These are phyloP conservation scores for Chlorella vulgaris DNA, from an alignment of 139 green algal species.

Conservation along the genomic window DNA sequence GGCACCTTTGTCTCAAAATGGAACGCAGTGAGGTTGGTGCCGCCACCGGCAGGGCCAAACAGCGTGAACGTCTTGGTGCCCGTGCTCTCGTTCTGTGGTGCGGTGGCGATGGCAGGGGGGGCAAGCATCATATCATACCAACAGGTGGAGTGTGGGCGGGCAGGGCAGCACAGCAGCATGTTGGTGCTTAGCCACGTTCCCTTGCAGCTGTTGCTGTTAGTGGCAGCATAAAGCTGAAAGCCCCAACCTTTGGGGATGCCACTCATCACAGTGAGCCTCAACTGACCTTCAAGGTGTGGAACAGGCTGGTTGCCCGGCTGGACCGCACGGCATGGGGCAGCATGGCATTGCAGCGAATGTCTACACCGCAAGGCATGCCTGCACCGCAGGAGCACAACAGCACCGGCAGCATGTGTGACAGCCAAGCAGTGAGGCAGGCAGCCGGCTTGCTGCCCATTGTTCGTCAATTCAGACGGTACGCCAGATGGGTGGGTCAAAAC, in stretches of 20 bases:
- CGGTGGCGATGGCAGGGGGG: background rate
- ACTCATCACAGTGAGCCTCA: too few species aligned
- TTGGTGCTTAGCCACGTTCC: too few species aligned
- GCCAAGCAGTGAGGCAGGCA: too few species aligned
- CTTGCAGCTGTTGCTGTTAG: too few species aligned
- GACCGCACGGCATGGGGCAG: constrained; percentile 43
- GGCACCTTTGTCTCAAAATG: constrained; percentile 54
- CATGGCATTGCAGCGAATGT: constrained; percentile 33
- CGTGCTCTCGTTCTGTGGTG: constrained; percentile 46
- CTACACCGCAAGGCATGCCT: constrained; percentile 45
- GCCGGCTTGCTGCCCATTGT: background rate
- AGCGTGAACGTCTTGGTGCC: constrained; percentile 52
- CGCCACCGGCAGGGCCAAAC: constrained; percentile 43
- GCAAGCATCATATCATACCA: too few species aligned
- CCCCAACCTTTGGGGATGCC: too few species aligned
- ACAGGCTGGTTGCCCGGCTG: constrained; percentile 38
- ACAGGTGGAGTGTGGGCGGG: too few species aligned
- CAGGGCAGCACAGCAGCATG: too few species aligned
- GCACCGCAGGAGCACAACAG: background rate
- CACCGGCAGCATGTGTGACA: too few species aligned
- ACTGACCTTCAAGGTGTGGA: constrained; percentile 43
- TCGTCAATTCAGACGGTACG: too few species aligned
- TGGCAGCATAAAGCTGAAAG: too few species aligned
- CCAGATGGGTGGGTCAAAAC: too few species aligned
- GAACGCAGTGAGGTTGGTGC: constrained; percentile 51